These are phyloP conservation scores for Botrytis tulipae DNA, from an alignment of 2,329 filamentous ascomycete species.

Conservation along the genomic window DNA sequence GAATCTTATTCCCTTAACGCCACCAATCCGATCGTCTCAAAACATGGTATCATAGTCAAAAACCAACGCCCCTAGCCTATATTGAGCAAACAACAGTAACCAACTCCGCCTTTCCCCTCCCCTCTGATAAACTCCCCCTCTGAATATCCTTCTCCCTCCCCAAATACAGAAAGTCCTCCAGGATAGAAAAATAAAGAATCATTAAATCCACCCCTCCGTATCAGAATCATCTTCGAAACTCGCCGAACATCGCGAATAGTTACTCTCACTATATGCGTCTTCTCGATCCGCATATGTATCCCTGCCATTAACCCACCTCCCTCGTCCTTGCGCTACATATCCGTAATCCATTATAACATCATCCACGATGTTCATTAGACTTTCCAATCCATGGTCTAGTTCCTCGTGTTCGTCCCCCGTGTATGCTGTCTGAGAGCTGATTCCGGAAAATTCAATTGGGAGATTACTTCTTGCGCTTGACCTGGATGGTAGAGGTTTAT, in stretches of 20 bases:
- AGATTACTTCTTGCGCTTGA: too few relatives aligned
- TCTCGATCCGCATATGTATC: not conserved
- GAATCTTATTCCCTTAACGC: not conserved
- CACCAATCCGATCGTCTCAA: not conserved
- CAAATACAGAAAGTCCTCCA: not conserved
- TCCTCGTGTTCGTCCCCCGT: not conserved
- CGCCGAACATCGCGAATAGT: not conserved
- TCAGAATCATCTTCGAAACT: not conserved
- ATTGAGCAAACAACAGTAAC: not conserved
- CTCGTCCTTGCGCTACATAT: not conserved
- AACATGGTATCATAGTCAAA: not conserved
- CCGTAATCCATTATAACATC: conserved; percentile 7
- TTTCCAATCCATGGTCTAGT: not conserved
- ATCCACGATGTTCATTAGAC: not conserved
- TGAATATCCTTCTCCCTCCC: not conserved
- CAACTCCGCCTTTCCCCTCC: not conserved
- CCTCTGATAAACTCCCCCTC: not conserved
- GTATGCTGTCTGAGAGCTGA: not conserved
- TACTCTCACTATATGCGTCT: conserved; percentile 12
- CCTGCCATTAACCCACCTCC: not conserved
- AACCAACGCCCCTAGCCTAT: not conserved
- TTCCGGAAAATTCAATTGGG: not conserved
- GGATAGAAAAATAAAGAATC: not conserved
- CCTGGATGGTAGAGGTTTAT: not conserved
- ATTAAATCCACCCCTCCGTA: not conserved